A percentile compares a stretch with the other conserved stretches of the same genome.
These are phyloP conservation scores for Oemleria cerasiformis DNA, from an alignment of 306 rosid genomes.

Conservation along the genomic window DNA sequence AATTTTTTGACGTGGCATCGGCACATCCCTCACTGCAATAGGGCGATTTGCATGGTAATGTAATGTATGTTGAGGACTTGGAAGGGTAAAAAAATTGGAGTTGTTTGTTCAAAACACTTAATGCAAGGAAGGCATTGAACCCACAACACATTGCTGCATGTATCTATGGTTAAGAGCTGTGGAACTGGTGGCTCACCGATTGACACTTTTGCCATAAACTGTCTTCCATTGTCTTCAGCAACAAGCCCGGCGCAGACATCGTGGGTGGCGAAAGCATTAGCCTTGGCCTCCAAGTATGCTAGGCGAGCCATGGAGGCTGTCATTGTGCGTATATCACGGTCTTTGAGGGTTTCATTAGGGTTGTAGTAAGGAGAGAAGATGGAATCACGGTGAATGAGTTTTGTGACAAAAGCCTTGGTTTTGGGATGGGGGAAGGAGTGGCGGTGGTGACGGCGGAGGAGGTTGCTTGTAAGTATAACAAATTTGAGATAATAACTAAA, in stretches of 20 bases:
- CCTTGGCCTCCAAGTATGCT: conserved; percentile 1
- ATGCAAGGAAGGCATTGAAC: conserved; percentile 48
- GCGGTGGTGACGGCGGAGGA: background rate
- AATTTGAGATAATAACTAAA: background rate
- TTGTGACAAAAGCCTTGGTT: background rate
- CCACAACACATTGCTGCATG: conserved; percentile 38
- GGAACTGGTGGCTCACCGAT: conserved; percentile 46
- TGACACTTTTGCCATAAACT: conserved; percentile 37
- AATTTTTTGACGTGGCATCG: background rate
- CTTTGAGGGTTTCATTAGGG: background rate
- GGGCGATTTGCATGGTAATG: background rate
- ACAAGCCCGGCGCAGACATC: conserved; percentile 3
- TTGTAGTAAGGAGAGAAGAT: background rate
- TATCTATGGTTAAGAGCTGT: conserved; percentile 41
- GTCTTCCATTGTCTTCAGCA: conserved; percentile 7
- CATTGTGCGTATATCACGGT: background rate
- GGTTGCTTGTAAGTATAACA: background rate
- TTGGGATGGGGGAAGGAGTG: background rate
- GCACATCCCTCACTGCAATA: background rate
- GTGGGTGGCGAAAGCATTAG: background rate
- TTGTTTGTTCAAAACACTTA: conserved; percentile 19
- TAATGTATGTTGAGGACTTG: conserved; percentile 31
- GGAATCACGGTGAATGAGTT: conserved; percentile 8
- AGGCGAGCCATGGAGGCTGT: background rate
- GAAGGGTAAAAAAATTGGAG: conserved; percentile 33